phyloP scores from a whole-genome alignment of 306 rosid genomes.

The Aeschynomene evenia region DNA sequence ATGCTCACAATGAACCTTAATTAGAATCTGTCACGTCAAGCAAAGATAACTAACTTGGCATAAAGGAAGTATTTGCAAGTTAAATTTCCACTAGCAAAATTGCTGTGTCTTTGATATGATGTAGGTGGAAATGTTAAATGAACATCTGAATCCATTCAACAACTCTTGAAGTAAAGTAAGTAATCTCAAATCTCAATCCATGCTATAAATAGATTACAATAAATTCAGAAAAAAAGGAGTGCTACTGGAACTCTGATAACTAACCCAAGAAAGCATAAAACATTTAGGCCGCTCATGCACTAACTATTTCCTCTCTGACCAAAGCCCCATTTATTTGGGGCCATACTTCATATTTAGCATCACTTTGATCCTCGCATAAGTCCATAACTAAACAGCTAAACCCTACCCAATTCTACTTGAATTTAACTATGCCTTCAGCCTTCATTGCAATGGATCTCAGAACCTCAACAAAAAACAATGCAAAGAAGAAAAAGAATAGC shows the following conservation, averaged over 20 bases:
- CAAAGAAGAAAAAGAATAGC: neutral
- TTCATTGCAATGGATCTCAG: slow-evolving; percentile 10
- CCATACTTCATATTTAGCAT: neutral
- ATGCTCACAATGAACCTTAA: neutral
- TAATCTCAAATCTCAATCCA: neutral
- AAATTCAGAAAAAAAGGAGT: neutral
- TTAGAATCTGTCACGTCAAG: neutral
- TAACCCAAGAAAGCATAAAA: neutral
- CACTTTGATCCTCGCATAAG: neutral
- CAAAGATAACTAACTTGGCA: neutral
- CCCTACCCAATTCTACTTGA: neutral
- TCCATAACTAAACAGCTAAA: neutral
- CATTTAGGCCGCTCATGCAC: neutral
- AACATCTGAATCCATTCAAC: neutral
- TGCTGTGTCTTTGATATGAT: neutral
- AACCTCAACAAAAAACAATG: neutral
- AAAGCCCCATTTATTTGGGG: neutral
- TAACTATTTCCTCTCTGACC: neutral
- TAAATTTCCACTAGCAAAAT: neutral
- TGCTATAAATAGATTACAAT: neutral
- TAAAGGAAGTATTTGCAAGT: neutral
- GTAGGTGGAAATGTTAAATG: neutral
- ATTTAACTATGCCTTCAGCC: neutral
- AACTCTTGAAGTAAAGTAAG: neutral
- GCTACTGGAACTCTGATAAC: neutral